Evolutionary conservation across 2,329 filamentous ascomycete species (phyloP), one percentile per base, ranked within the genome.

Genomic region (Pyrenophora teres): DNA sequence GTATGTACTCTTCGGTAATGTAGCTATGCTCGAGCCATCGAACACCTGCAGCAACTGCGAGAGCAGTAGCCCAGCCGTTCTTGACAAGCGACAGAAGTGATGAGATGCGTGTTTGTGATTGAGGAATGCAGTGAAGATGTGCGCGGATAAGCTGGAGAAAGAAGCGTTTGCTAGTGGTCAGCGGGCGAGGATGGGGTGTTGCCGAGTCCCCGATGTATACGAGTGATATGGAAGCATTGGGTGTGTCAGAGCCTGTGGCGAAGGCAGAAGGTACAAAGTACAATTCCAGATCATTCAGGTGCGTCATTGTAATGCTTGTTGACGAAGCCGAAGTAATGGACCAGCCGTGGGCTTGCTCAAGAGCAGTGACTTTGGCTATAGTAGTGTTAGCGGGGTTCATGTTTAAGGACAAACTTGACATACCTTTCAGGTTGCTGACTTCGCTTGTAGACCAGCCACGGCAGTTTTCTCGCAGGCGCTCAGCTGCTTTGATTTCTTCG

Each of bases 381-480:
- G 27, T 31, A 16, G 21, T 59, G 70, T 83, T 69, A 82, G 76
- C 43, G 40, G 2, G 5, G 7, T 9, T 8, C 30, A 15, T 3
- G 15, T 21, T 10, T 15, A 12, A 12, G 21, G 15, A 16, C 32
- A 6, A 23, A 30, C 18, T 2, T n/a, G 18, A 67, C 78, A 69
- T 80, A 90, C 89, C 83, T 81, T 92, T 92, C n/a, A 96, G 79
- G 33, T 79, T 78, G 57, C 83, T 83, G 57, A 97, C 90, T 74
- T 97, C 94, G 23, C 82, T 86, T 45, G 87, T 84, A 50, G 87
- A 93, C 87, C 92, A 97, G 33, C 93, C 92, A 46, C 92, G 86
- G 70, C 89, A 96, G 65, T 96, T 89, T 70, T 97, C 92, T 56
- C 89, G 84, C 21, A 95, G 80, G 58, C 86, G 87, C 71, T 97